Evolutionary conservation across 768 basidiomycete genomes (phyloP).

Genomic region (Kwoniella dejecticola): DNA sequence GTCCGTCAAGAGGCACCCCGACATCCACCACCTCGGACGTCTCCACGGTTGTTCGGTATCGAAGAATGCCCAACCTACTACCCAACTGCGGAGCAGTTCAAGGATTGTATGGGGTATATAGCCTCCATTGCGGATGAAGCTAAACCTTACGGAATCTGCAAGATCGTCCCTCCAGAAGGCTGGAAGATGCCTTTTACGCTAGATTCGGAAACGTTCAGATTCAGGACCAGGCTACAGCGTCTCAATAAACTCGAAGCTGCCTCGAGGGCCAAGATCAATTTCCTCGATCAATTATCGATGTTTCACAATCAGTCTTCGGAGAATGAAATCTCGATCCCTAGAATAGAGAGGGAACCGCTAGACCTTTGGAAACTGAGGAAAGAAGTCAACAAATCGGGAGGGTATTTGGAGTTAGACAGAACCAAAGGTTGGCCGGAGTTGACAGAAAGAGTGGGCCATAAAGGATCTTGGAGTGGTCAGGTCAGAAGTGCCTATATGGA

Average conservation of each 20-base stretch:
- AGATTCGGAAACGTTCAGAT: slow-evolving; percentile 89
- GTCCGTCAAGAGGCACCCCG: slow-evolving; percentile 47
- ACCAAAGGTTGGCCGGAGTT: slow-evolving; percentile 84
- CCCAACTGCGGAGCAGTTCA: slow-evolving; percentile 87
- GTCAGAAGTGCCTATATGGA: slow-evolving; percentile 86
- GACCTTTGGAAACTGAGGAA: slow-evolving; percentile 92
- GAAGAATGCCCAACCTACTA: slow-evolving; percentile 86
- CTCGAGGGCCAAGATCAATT: slow-evolving; percentile 93
- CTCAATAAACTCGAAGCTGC: slow-evolving; percentile 97
- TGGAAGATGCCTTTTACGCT: slow-evolving; percentile 98
- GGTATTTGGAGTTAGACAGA: slow-evolving; percentile 74
- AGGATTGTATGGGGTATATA: slow-evolving; percentile 92
- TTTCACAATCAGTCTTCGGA: slow-evolving; percentile 94
- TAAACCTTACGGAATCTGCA: slow-evolving; percentile 83
- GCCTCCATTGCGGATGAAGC: slow-evolving; percentile 67
- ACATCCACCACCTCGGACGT: slow-evolving; percentile 36
- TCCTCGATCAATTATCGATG: slow-evolving; percentile 92
- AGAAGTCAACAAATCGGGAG: slow-evolving; percentile 85
- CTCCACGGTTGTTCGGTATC: slow-evolving; percentile 72
- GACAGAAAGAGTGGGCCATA: slow-evolving; percentile 78
- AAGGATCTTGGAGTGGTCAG: slow-evolving; percentile 77
- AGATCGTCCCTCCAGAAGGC: slow-evolving; percentile 85
- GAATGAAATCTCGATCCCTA: slow-evolving; percentile 84
- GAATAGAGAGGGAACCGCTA: slow-evolving; percentile 86
- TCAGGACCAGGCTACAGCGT: slow-evolving; percentile 91